Evolutionary conservation across 2,329 filamentous ascomycete species (phyloP), one percentile per base, ranked within the genome.

Genomic region (Orbilia quercus): DNA sequence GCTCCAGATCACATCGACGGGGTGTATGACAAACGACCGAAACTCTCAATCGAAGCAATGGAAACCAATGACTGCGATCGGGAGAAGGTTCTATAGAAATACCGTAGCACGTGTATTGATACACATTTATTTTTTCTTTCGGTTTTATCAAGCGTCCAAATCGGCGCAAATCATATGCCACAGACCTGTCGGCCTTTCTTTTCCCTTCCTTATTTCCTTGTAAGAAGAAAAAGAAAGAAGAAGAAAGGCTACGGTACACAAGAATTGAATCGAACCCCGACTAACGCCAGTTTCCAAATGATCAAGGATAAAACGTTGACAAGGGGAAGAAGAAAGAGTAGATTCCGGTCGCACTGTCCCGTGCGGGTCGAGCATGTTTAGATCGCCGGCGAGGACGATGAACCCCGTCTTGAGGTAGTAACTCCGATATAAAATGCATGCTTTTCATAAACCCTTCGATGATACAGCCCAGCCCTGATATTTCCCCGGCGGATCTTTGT

Each of bases 71-170:
- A 18, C 9, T 16, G 47, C 18, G 64, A 60, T 57, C 48, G 31
- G 57, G 50, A 63, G 57, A 63, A 70, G 6, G 12, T 70, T 70
- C 57, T 45, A 70, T 63, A 36, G 57, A 62, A 70, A 9, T 38
- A 20, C n/a, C 48, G 28, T 44, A 23, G 66, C 58, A 71, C 66
- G 58, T 64, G 58, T 25, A 28, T 22, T 18, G 38, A 22, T 45
- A 58, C 53, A 58, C 31, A 54, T 16, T 22, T 22, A 45, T 5
- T 50, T n/a, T 20, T 28, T 1, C 6, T 40, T 22, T 31, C 5
- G 4, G 28, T 31, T 4, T 31, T n/a, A n/a, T n/a, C n/a, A n/a
- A n/a, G n/a, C n/a, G n/a, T n/a, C n/a, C n/a, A n/a, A n/a, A n/a
- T n/a, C n/a, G n/a, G n/a, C n/a, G n/a, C n/a, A n/a, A n/a, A n/a